These are phyloP conservation scores for Wickerhamiella shivajii DNA, from an alignment of 805 yeast species.

Conservation along the genomic window DNA sequence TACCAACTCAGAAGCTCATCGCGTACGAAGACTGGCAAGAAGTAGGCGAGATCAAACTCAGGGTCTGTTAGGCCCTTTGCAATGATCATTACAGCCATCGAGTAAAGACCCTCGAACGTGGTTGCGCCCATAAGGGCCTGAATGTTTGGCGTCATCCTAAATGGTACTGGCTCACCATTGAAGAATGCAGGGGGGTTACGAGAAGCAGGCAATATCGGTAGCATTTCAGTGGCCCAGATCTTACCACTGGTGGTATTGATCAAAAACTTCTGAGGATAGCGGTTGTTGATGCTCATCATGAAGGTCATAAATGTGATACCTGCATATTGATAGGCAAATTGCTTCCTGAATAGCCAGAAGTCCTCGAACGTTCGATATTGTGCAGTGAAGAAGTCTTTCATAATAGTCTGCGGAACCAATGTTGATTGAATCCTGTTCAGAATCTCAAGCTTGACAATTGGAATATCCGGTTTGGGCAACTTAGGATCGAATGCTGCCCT, in stretches of 20 bases:
- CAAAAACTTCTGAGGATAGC: conserved; percentile 89
- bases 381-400: conserved; percentile 61
- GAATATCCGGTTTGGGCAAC: conserved; percentile 80
- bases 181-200: conserved; percentile 71
- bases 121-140: conserved; percentile 89
- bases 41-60: conserved; percentile 81
- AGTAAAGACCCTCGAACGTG: conserved; percentile 81
- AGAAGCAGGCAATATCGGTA: conserved; percentile 41
- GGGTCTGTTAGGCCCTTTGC: conserved; percentile 85
- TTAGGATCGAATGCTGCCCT: conserved; percentile 90
- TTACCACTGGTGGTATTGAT: conserved; percentile 70
- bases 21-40: conserved; percentile 82
- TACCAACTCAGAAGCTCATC: conserved; percentile 95
- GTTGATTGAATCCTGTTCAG: conserved; percentile 77
- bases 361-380: conserved; percentile 72
- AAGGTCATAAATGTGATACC: conserved; percentile 83
- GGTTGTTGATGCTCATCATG: conserved; percentile 81
- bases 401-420: conserved; percentile 70
- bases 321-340: conserved; percentile 89
- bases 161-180: conserved; percentile 87
- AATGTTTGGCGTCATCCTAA: conserved; percentile 89
- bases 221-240: conserved; percentile 90
- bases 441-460: conserved; percentile 82
- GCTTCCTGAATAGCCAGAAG: conserved; percentile 94
- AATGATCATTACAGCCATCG: conserved; percentile 70